Evolutionary conservation across 2,329 filamentous ascomycete species (phyloP), one percentile per base, ranked within the genome.

Genomic region (Verticillium klebahnii): DNA sequence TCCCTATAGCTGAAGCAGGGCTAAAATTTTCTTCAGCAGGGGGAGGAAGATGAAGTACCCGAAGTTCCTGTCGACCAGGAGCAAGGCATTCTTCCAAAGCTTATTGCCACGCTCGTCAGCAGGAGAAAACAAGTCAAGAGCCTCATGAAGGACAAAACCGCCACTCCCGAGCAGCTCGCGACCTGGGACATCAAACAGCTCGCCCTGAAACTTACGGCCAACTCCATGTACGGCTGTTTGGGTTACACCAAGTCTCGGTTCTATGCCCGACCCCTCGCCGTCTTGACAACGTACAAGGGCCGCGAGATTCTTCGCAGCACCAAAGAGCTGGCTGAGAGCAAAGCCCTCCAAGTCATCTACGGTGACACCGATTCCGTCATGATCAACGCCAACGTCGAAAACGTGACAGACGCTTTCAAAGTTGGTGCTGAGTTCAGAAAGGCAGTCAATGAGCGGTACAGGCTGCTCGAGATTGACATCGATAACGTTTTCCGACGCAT

Each of bases 351-450:
- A 71, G 95, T 99, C 74, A 98, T 99, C 66, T 99, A 99, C 70
- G 95, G 95, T 79, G 95, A 99, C 77, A 99, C 95, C 14, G 95
- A 99, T 77, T 99, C 95, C 9, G 95, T 99, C 77, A 99, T 99
- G 95, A 98, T 99, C 81, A 99, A 99, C 72, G 96, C 95, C 66
- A 98, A 98, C 71, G 93, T 95, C 61, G 92, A 97, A 76, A 96
- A 91, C 67, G 90, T 98, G 34, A 87, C 91, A 36, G 93, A 96
- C 70, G 95, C 95, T 1, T 80, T 97, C 69, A 93, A 91, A 72
- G 90, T 99, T 59, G 96, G 95, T 62, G 89, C 92, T 55, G 92
- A 98, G 65, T 98, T 99, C 83, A 98, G 97, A 78, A 89, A 88
- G 69, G 87, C 92, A 29, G 95, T 99, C 77, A 99, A 99, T 72